Percentiles rank a stretch among this genome's conserved stretches.
Evolutionary conservation across 2,329 filamentous ascomycete genomes (phyloP).

Genomic region (Stachybotrys echinatus): DNA sequence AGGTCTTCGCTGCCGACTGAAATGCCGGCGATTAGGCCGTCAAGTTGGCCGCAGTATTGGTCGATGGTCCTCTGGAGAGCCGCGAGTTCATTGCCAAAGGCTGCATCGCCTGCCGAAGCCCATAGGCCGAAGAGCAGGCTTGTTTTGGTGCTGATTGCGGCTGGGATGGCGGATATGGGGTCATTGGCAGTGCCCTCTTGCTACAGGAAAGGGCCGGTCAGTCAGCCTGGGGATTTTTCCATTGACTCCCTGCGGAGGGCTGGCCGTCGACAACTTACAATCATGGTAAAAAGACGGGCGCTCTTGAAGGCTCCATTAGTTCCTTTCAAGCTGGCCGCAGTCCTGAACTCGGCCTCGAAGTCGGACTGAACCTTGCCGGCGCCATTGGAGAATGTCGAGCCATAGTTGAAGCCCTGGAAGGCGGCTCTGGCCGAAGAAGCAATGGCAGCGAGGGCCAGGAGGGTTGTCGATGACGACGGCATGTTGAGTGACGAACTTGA

Average conservation of each 20-base stretch:
- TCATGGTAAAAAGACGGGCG: constrained; percentile 71
- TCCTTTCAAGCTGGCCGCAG: constrained; percentile 57
- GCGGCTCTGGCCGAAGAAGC: constrained; percentile 29
- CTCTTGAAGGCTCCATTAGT: constrained; percentile 59
- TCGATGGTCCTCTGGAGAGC: constrained; percentile 66
- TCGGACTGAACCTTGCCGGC: constrained; percentile 55
- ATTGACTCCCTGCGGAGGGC: no score
- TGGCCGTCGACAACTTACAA: constrained; percentile 33
- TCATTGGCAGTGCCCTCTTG: constrained; percentile 61
- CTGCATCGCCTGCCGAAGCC: constrained; percentile 62
- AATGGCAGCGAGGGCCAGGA: constrained; percentile 29
- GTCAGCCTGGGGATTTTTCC: neutral
- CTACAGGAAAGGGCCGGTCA: constrained; percentile 26
- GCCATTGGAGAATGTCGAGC: constrained; percentile 55
- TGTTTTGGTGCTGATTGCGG: constrained; percentile 76
- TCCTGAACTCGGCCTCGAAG: constrained; percentile 66
- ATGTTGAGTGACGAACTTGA: constrained; percentile 12
- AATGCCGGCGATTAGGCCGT: constrained; percentile 69
- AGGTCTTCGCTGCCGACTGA: constrained; percentile 84
- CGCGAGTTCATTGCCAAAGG: constrained; percentile 66
- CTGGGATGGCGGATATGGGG: constrained; percentile 69
- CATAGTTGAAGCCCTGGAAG: constrained; percentile 70
- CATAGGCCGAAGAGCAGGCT: constrained; percentile 78
- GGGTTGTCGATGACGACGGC: constrained; percentile 20
- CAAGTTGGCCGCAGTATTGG: constrained; percentile 62